Evolutionary conservation across 2,329 filamentous ascomycete genomes (phyloP), one percentile per base, ranked within the genome.

Genomic region (Penicillium sp.): DNA sequence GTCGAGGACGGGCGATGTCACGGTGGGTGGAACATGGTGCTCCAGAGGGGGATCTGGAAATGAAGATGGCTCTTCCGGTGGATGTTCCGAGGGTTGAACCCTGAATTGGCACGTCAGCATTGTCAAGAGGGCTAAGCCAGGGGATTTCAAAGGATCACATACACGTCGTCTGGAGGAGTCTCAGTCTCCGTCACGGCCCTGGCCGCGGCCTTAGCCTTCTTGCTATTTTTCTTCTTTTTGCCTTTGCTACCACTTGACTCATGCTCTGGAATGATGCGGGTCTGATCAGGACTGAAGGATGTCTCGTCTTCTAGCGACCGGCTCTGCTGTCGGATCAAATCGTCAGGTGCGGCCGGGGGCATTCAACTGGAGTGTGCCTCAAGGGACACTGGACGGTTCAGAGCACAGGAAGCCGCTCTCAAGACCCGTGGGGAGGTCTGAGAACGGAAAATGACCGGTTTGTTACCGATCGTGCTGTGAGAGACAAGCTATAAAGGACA

Each of bases 221-320:
- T 75, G 64, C 66, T 68, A 63, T 72, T 74, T 50, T 68, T 72
- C 66, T 75, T 78, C 68, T 77, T 78, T 62, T 77, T 76, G 61
- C 58, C 65, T 57, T 75, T 76, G 58, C 67, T 65, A 58, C 62
- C 65, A 58, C 62, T 67, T 23, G 63, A 60, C 53, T 69, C 71
- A 71, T 74, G 67, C 62, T 76, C 73, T 60, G 54, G 62, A 45
- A 55, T 63, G 10, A 55, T 48, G 50, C 59, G 65, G 53, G 65
- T 67, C 53, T 67, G 63, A 62, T 70, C 69, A 47, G 70, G 65
- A 23, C 59, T 52, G 37, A 69, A 61, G 16, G 71, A 59, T 49
- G 53, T 67, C 42, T 72, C 69, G 60, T 72, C 68, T 62, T 72
- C 69, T 46, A 69, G 60, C 31, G 68, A 72, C 67, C 63, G 75